These are phyloP conservation scores for Fusarium keratoplasticum DNA, from an alignment of 2,329 filamentous ascomycete species.

Conservation along the genomic window DNA sequence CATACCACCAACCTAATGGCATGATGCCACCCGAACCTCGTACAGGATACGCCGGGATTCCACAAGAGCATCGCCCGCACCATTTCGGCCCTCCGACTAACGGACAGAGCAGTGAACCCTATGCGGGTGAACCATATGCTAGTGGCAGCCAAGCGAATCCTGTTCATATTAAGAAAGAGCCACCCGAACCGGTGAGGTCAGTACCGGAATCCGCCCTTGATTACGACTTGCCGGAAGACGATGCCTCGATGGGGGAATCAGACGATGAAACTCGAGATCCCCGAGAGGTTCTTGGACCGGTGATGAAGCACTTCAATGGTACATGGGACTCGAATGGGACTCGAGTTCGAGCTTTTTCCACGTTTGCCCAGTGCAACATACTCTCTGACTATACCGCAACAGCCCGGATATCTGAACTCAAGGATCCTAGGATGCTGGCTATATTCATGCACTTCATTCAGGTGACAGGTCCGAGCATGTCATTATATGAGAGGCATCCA, in stretches of 20 bases:
- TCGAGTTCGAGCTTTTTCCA: conserved; percentile 61
- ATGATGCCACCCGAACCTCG: conserved; percentile 24
- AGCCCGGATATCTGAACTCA: conserved; percentile 76
- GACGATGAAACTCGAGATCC: conserved; percentile 66
- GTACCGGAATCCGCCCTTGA: conserved; percentile 26
- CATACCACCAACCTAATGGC: conserved; percentile 26
- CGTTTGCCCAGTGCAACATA: conserved; percentile 60
- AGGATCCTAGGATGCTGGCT: conserved; percentile 81
- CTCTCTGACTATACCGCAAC: conserved; percentile 76
- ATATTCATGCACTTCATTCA: conserved; percentile 95
- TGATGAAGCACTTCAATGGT: conserved; percentile 52
- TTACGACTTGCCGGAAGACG: conserved; percentile 61
- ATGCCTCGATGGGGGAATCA: conserved; percentile 71
- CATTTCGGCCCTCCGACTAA: conserved; percentile 20
- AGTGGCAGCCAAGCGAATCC: conserved; percentile 14
- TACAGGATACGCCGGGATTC: conserved; percentile 24
- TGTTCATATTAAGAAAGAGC: conserved; percentile 16
- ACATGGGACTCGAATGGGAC: conserved; percentile 51
- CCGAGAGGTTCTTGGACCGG: conserved; percentile 47
- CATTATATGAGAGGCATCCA: conserved; percentile 86
- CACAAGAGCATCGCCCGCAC: conserved; percentile 28
- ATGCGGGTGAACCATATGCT: conserved; percentile 11
- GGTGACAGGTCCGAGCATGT: conserved; percentile 86
- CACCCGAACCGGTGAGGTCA: conserved; percentile 5
- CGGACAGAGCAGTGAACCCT: conserved; percentile 16